A percentile compares a stretch with the other conserved stretches of the same genome.
These are phyloP conservation scores for Elsinoe perseae DNA, from an alignment of 2,329 filamentous ascomycete genomes.

Conservation along the genomic window DNA sequence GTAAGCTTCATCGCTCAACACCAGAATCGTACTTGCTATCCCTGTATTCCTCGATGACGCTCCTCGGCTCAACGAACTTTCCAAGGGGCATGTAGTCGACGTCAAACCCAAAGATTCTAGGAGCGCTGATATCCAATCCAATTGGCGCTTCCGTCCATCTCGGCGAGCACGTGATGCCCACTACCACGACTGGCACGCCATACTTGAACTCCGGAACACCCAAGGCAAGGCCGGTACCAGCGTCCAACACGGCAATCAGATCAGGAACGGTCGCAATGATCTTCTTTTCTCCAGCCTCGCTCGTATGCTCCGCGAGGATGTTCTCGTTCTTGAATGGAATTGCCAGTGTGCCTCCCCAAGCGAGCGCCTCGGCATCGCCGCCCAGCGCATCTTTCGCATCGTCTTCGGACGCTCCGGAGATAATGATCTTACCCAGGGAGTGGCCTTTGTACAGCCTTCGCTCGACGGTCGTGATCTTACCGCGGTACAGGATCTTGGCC, in stretches of 20 bases:
- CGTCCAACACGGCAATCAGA: constrained; percentile 44
- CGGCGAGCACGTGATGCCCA: constrained; percentile 49
- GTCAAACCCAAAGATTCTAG: constrained; percentile 43
- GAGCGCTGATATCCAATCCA: constrained; percentile 46
- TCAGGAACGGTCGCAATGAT: constrained; percentile 45
- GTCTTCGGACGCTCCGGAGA: constrained; percentile 28
- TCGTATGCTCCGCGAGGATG: constrained; percentile 47
- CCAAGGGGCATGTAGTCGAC: constrained; percentile 46
- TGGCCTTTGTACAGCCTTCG: constrained; percentile 50
- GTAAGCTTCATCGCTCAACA: not conserved
- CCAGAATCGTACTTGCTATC: constrained; percentile 8
- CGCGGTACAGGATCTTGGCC: constrained; percentile 53
- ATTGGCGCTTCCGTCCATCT: constrained; percentile 45
- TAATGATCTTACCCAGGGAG: constrained; percentile 52
- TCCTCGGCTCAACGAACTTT: constrained; percentile 45
- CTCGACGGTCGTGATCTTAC: constrained; percentile 57
- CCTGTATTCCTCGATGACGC: constrained; percentile 46
- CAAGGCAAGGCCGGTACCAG: constrained; percentile 42
- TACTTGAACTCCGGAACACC: constrained; percentile 51
- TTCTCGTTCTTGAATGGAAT: constrained; percentile 71
- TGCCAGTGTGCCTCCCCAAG: constrained; percentile 44
- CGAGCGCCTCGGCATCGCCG: constrained; percentile 33
- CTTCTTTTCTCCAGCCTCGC: constrained; percentile 31
- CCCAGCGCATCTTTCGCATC: constrained; percentile 21
- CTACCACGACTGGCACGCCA: constrained; percentile 44